phyloP scores from a whole-genome alignment of 129 eudicot genomes.

The Calendula officinalis region DNA sequence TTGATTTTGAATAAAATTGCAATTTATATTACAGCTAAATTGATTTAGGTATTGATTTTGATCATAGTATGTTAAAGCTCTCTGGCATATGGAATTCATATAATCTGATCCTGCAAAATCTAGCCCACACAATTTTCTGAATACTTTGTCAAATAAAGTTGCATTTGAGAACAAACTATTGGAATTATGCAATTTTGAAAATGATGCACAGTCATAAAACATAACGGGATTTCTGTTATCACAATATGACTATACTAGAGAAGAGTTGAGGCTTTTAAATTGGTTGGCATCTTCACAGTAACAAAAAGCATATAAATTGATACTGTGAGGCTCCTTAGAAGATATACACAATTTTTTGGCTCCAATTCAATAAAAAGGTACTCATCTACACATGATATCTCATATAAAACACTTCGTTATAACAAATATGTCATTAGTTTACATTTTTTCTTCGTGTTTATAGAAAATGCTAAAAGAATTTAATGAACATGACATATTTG shows the following conservation, averaged over 20 bases:
- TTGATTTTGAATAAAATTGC: too few relatives aligned
- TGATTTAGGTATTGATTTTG: too few relatives aligned
- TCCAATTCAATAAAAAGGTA: slow-evolving; percentile 21
- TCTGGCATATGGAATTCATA: slow-evolving; percentile 44
- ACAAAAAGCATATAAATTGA: too few relatives aligned
- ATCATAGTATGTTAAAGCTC: too few relatives aligned
- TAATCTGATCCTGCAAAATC: slow-evolving; percentile 71
- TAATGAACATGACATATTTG: too few relatives aligned
- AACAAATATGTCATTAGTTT: too few relatives aligned
- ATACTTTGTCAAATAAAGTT: slow-evolving; percentile 42
- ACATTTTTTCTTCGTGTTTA: too few relatives aligned
- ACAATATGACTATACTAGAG: slow-evolving; percentile 25
- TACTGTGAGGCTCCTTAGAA: slow-evolving; percentile 14
- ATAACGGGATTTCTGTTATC: slow-evolving; percentile 17
- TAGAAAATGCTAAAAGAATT: too few relatives aligned
- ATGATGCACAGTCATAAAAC: slow-evolving; percentile 27
- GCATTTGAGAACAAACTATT: slow-evolving; percentile 45
- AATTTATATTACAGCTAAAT: too few relatives aligned
- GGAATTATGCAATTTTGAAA: slow-evolving; percentile 44
- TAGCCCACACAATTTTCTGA: slow-evolving; percentile 52
- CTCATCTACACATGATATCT: slow-evolving; percentile 12
- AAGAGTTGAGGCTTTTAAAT: slow-evolving; percentile 73
- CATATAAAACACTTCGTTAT: too few relatives aligned
- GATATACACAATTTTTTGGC: slow-evolving; percentile 14
- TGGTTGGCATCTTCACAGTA: slow-evolving; percentile 99